Percentiles rank a stretch among this genome's conserved stretches.
Evolutionary conservation across 768 basidiomycete species (phyloP).

Genomic region (Phanerochaete carnosa): DNA sequence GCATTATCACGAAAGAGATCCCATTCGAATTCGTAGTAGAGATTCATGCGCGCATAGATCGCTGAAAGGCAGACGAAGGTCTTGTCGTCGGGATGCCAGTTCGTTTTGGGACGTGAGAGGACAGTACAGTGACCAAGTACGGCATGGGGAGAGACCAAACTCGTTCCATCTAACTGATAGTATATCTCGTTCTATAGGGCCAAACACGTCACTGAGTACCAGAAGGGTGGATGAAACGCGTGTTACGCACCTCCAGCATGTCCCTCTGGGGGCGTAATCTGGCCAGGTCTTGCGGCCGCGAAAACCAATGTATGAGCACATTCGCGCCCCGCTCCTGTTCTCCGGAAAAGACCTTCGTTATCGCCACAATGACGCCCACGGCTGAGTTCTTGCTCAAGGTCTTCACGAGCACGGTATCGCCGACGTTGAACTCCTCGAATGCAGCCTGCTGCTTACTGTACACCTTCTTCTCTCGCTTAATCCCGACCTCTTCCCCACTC

Average conservation of each 20-base stretch:
- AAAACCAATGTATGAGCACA: slow-evolving; percentile 73
- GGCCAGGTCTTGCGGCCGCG: slow-evolving; percentile 62
- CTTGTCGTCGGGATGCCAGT: background rate
- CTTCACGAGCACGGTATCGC: slow-evolving; percentile 65
- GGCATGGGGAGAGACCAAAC: slow-evolving; percentile 45
- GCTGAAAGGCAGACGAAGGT: slow-evolving; percentile 58
- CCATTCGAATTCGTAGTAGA: slow-evolving; percentile 67
- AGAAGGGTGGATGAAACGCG: background rate
- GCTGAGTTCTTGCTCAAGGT: slow-evolving; percentile 48
- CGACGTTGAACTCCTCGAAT: slow-evolving; percentile 43
- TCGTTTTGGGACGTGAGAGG: slow-evolving; percentile 25
- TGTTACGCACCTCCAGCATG: slow-evolving; percentile 48
- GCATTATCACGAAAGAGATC: slow-evolving; percentile 35
- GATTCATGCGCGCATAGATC: slow-evolving; percentile 51
- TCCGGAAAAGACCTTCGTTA: slow-evolving; percentile 55
- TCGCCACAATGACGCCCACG: slow-evolving; percentile 63
- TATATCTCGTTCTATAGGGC: slow-evolving; percentile 73
- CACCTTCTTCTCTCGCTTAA: slow-evolving; percentile 6
- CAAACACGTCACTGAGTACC: background rate
- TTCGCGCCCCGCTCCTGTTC: slow-evolving; percentile 40
- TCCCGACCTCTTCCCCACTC: background rate
- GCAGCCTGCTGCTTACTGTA: slow-evolving; percentile 7
- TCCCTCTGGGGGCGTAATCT: slow-evolving; percentile 56
- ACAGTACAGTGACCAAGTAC: slow-evolving; percentile 49
- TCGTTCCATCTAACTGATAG: slow-evolving; percentile 51